Base-by-base conservation (phyloP, 2,329 filamentous ascomycete genomes). In the Anisogramma anomala region DNA sequence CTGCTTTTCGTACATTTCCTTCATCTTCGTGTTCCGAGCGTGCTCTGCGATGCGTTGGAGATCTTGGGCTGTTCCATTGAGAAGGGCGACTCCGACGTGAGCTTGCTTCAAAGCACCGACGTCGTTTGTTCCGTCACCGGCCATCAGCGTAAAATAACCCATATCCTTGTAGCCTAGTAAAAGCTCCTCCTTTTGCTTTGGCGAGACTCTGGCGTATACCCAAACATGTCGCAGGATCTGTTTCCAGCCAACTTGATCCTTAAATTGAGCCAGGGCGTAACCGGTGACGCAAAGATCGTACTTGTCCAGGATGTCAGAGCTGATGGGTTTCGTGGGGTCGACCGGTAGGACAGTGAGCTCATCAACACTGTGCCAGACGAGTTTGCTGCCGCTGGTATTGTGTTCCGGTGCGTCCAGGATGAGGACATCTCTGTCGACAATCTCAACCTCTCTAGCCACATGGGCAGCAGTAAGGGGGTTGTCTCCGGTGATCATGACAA, bases 401-500 rank as follows among this genome's bases (percentile, higher is more conserved):
- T 95, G 75, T 60, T 98, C 91, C 17, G 91, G 91, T 2, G 89
- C 86, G 59, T 98, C 91, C 19, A 98, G 71, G 52, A 98, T 96
- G 45, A 96, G 72, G 40, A 91, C 85, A 25, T 96, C 88, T 42
- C 91, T 82, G 55, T 98, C 91, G 13, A 98, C 87, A 59, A 98
- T 98, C 60, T 98, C 91, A 19, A 98, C 91, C 59, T 95, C 82
- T 47, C 82, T 80, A 13, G 91, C 91, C 42, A 98, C 91, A 57
- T 98, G 89, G 9, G 94, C 85, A 50, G 91, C 91, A 30, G 91
- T 98, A 39, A 98, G 72, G 10, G 91, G 89, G 60, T 98, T 98
- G 61, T 98, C 91, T 58, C 91, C 91, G 46, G 91, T 98, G 51
- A 98, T 98, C 91, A 98, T 98, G 52, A 98, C 84, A 34, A 94